Evolutionary conservation across 2,329 filamentous ascomycete species (phyloP).

Genomic region (Penicillium hordei): DNA sequence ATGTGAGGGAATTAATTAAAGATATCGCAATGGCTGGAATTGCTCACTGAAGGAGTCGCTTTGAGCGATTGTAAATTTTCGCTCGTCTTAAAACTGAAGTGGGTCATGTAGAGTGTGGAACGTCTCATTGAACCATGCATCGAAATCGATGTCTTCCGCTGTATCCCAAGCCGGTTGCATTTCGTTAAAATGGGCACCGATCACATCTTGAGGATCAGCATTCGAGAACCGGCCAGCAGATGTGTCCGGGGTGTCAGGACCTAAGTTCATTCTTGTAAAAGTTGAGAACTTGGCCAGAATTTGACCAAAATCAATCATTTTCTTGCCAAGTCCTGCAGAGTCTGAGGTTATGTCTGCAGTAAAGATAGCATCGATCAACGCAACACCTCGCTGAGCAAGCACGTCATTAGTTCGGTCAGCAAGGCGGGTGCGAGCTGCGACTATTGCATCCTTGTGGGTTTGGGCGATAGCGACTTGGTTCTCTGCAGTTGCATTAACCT

Average conservation of each 20-base stretch:
- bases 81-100: not conserved
- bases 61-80: too few species aligned
- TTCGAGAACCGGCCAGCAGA: conserved; percentile 13
- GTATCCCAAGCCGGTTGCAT: conserved; percentile 22
- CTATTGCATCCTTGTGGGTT: conserved; percentile 24
- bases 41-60: not conserved
- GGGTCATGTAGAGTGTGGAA: conserved; percentile 21
- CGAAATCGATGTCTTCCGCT: conserved; percentile 27
- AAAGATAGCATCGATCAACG: conserved; percentile 28
- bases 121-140: conserved; percentile 28
- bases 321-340: conserved; percentile 3
- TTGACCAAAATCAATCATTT: conserved; percentile 22
- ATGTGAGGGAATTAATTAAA: not conserved
- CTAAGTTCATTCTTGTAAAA: conserved; percentile 17
- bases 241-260: conserved; percentile 17
- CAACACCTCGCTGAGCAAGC: conserved; percentile 28
- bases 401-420: conserved; percentile 22
- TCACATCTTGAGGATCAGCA: conserved; percentile 13
- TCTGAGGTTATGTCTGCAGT: conserved; percentile 16
- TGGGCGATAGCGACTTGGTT: conserved; percentile 15
- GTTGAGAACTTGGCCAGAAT: conserved; percentile 26
- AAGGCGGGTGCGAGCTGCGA: conserved; percentile 24
- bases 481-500: conserved; percentile 22
- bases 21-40: not conserved
- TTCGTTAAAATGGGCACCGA: conserved; percentile 17